A percentile compares a stretch with the other conserved stretches of the same genome.
phyloP scores from a whole-genome alignment of 2,329 filamentous ascomycete genomes.

The Pestalotiopsis sp. region DNA sequence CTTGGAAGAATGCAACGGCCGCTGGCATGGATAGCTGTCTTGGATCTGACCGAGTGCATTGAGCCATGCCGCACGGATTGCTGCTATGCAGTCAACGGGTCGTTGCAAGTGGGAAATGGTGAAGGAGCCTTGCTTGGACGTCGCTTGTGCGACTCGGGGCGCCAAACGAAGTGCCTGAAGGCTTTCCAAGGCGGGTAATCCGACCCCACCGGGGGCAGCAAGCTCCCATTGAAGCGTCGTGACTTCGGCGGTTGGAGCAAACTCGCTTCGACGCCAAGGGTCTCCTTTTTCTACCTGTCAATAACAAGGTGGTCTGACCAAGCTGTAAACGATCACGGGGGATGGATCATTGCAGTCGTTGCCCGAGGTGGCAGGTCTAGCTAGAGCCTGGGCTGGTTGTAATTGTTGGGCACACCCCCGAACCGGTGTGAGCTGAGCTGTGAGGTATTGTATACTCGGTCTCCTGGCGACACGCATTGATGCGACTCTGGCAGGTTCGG shows the following conservation, averaged over 20 bases:
- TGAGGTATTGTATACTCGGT: background rate
- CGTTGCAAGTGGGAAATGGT: background rate
- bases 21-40: background rate
- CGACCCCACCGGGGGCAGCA: background rate
- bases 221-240: background rate
- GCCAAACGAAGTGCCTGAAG: background rate
- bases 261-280: background rate
- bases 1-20: background rate
- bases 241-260: background rate
- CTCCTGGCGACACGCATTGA: background rate
- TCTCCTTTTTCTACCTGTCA: background rate
- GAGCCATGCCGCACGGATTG: background rate
- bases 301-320: background rate
- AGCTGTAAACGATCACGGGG: background rate
- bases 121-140: background rate
- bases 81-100: background rate
- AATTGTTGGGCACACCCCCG: background rate
- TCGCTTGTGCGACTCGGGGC: background rate
- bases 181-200: background rate
- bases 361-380: background rate
- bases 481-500: background rate
- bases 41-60: background rate
- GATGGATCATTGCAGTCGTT: background rate
- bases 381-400: background rate
- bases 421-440: background rate